Evolutionary conservation across 495 filamentous ascomycete genomes (phyloP).

Genomic region (Cryomyces minteri): DNA sequence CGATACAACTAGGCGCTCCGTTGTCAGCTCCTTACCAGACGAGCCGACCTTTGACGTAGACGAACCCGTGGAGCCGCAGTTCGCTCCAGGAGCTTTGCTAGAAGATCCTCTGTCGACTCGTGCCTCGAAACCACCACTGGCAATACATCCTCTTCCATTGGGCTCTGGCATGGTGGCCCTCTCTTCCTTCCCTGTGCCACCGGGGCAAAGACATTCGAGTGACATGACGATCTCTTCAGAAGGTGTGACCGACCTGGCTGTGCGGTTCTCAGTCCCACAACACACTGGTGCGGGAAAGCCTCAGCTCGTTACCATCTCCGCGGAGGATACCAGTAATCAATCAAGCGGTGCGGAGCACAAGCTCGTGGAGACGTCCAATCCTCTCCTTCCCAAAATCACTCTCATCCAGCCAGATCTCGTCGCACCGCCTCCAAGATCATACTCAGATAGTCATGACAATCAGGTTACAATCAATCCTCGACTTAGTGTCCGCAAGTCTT

Average conservation of each 20-base stretch:
- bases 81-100: not conserved
- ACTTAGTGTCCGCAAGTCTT: not conserved
- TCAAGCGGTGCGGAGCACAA: not conserved
- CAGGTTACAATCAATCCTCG: not conserved
- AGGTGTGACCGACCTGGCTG: slow-evolving; percentile 10
- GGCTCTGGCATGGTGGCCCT: not conserved
- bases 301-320: not conserved
- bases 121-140: not conserved
- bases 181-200: not conserved
- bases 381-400: not conserved
- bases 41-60: too few species aligned
- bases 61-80: not conserved
- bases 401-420: not conserved
- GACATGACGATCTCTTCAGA: slow-evolving; percentile 1
- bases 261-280: slow-evolving; percentile 11
- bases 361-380: not conserved
- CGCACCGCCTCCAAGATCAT: not conserved
- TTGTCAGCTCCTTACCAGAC: too few species aligned
- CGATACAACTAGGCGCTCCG: not conserved
- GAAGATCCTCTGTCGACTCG: not conserved
- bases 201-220: not conserved
- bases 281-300: not conserved
- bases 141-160: not conserved
- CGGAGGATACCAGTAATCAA: not conserved
- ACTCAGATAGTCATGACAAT: not conserved